phyloP scores from a whole-genome alignment of 192 early-diverging fungal genomes.

The Neocallimastix lanati region DNA sequence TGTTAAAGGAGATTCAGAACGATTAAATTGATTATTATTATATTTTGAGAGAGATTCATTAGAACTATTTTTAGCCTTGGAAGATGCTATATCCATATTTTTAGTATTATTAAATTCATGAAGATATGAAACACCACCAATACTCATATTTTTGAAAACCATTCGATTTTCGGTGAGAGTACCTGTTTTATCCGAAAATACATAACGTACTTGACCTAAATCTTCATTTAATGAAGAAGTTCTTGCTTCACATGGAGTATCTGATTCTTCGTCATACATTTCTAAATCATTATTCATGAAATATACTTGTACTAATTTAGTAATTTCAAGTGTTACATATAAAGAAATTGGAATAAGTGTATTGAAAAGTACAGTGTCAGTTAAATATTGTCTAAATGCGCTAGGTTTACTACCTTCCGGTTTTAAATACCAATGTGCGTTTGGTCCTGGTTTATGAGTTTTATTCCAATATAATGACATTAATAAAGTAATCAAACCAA shows the following conservation, averaged over 20 bases:
- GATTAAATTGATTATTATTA: neutral
- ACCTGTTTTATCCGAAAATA: slow-evolving; percentile 84
- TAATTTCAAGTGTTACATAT: slow-evolving; percentile 70
- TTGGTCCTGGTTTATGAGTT: neutral
- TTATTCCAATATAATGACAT: slow-evolving; percentile 12
- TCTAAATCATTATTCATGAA: slow-evolving; percentile 60
- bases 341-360: slow-evolving; percentile 75
- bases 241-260: slow-evolving; percentile 54
- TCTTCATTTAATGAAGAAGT: slow-evolving; percentile 76
- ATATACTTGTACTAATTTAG: slow-evolving; percentile 52
- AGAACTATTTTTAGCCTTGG: too few relatives aligned
- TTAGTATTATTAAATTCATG: neutral
- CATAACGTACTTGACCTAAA: slow-evolving; percentile 65
- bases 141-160: slow-evolving; percentile 34
- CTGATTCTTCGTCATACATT: slow-evolving; percentile 55
- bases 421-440: slow-evolving; percentile 8
- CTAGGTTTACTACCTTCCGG: neutral
- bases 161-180: slow-evolving; percentile 76
- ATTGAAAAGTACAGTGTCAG: slow-evolving; percentile 42
- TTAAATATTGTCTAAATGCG: slow-evolving; percentile 1
- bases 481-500: slow-evolving; percentile 3
- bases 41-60: neutral
- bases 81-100: too few relatives aligned
- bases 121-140: slow-evolving; percentile 10
- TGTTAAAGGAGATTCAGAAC: neutral